A percentile compares a stretch with the other conserved stretches of the same genome.
Conservation (phyloP, 192 early-diverging fungal genomes). For the Pilaira anomala region DNA sequence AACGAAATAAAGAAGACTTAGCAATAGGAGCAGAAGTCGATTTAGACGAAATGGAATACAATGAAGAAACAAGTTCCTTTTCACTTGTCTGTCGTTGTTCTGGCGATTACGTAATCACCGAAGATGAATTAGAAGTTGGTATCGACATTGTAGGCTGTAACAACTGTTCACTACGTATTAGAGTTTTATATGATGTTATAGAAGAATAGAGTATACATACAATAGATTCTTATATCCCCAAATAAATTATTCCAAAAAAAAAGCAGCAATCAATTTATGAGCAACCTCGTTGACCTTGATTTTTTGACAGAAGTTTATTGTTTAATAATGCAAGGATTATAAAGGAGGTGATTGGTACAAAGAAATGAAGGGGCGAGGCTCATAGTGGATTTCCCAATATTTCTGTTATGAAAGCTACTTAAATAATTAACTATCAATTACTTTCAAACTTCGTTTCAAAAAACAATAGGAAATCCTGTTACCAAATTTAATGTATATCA, state of each 20-base stretch:
- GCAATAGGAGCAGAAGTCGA: constrained; percentile 73
- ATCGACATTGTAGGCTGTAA: constrained; percentile 61
- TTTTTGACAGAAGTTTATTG: too few relatives aligned
- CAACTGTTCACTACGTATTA: constrained; percentile 66
- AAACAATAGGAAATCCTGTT: too few relatives aligned
- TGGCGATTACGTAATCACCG: constrained; percentile 54
- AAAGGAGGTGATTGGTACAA: too few relatives aligned
- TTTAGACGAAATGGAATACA: constrained; percentile 78
- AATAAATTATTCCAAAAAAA: too few relatives aligned
- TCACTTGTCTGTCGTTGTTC: constrained; percentile 65
- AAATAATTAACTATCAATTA: too few relatives aligned
- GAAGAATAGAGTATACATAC: constrained; percentile 46
- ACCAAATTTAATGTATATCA: too few relatives aligned
- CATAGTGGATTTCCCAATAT: too few relatives aligned
- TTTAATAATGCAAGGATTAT: too few relatives aligned
- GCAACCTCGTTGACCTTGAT: too few relatives aligned
- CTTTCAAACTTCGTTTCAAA: too few relatives aligned
- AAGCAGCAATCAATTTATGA: not conserved
- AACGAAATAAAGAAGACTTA: constrained; percentile 40
- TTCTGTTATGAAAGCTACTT: too few relatives aligned
- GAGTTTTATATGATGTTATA: constrained; percentile 61
- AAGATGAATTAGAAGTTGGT: constrained; percentile 63
- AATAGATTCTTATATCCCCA: not conserved
- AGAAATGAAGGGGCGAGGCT: too few relatives aligned
- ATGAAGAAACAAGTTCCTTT: constrained; percentile 48